Base-by-base conservation (phyloP, 495 filamentous ascomycete genomes). In the Penicillium parvum region DNA sequence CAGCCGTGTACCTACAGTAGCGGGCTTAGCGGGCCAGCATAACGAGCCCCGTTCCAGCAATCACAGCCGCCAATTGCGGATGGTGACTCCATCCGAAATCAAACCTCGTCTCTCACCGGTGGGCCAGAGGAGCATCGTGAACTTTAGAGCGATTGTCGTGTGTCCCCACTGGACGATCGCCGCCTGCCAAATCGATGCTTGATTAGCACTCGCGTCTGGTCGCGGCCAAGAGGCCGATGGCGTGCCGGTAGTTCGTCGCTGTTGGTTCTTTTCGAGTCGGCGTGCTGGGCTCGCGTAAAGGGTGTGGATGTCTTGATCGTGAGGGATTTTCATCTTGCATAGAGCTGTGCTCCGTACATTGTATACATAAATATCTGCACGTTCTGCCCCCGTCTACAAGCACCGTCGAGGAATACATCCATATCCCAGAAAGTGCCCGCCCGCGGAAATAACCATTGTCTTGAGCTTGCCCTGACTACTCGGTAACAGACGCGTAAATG, bases 1-100 rank as follows among this genome's bases (percentile, higher is more conserved):
- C 41, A 52, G 45, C 43, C 42, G 54, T 55, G 57, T 61, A 58
- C 57, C 57, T 61, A 58, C 57, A 52, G 52, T 61, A 61, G 57
- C 38, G 46, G 39, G 39, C 53, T 43, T n/a, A n/a, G n/a, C n/a
- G n/a, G n/a, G n/a, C n/a, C n/a, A n/a, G 23, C 30, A 22, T 34
- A 32, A 19, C 17, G 27, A 18, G 30, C 36, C 17, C 28, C 19
- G 37, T 39, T 35, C 40, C 29, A 43, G 14, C 18, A 32, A 41
- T 30, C 40, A 36, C 42, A 51, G 40, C 49, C 30, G 35, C n/a
- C 32, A 45, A 41, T 37, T 37, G 28, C 30, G 29, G 32, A 43
- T 48, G 46, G 42, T n/a, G 29, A 44, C 47, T 20, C 7, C 47
- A 50, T 55, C 49, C 45, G 48, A 50, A n/a, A 58, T 55, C 57